Conservation (phyloP, 2,329 filamentous ascomycete genomes). For the Colletotrichum sojae region DNA sequence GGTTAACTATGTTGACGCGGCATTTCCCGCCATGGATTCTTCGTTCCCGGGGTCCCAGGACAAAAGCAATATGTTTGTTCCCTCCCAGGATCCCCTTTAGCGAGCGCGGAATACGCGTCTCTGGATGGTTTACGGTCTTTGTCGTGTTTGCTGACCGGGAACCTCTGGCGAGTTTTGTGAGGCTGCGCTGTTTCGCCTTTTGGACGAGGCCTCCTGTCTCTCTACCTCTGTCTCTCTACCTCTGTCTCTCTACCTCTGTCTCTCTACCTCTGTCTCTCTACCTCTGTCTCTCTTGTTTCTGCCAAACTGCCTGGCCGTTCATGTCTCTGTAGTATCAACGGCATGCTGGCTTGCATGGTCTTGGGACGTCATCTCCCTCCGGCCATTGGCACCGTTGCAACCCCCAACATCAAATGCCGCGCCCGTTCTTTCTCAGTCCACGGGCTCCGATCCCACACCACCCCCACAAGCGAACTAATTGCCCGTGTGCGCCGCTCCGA, state of each 20-base stretch:
- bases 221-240: neutral
- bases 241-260: neutral
- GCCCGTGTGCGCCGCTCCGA: conserved; percentile 28
- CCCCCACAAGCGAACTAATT: conserved; percentile 19
- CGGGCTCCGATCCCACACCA: conserved; percentile 30
- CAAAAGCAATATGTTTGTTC: conserved; percentile 13
- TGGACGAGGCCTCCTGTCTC: conserved; percentile 17
- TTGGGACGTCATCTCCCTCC: conserved; percentile 18
- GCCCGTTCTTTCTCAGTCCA: conserved; percentile 16
- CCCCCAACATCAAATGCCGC: conserved; percentile 29
- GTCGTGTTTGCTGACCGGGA: neutral
- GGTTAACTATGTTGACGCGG: conserved; percentile 6
- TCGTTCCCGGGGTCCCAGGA: neutral
- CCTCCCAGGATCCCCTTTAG: conserved; percentile 14
- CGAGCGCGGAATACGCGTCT: conserved; percentile 35
- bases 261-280: neutral
- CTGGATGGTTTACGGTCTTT: neutral
- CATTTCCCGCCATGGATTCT: conserved; percentile 19
- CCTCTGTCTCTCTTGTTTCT: neutral
- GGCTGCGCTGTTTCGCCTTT: conserved; percentile 3
- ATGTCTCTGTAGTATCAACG: no score
- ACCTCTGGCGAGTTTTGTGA: neutral
- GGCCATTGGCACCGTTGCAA: conserved; percentile 25
- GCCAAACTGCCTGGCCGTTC: no score
- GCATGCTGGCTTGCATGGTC: neutral